These are phyloP conservation scores for Piloderma croceum DNA, from an alignment of 768 basidiomycete genomes.

Conservation along the genomic window DNA sequence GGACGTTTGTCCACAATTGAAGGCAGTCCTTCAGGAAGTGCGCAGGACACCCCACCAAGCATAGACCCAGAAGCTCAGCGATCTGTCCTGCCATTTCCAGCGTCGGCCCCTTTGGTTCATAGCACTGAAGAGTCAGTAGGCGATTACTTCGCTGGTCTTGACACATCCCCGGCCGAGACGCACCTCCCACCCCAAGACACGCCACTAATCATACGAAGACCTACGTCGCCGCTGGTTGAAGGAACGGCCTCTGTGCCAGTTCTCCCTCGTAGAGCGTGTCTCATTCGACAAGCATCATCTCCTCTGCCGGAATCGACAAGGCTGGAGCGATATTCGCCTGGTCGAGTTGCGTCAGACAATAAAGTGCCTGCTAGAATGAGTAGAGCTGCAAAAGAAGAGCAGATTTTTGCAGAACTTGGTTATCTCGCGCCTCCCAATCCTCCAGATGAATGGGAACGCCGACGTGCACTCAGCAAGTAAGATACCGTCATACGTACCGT, in stretches of 20 bases:
- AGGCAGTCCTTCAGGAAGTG: slow-evolving; percentile 19
- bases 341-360: slow-evolving; percentile 30
- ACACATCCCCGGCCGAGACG: neutral
- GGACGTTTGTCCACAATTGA: slow-evolving; percentile 20
- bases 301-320: slow-evolving; percentile 47
- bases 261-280: slow-evolving; percentile 44
- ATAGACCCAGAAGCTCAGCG: neutral
- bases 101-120: neutral
- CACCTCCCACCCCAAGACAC: neutral
- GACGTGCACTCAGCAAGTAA: slow-evolving; percentile 81
- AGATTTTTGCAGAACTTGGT: slow-evolving; percentile 56
- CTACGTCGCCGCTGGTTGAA: neutral
- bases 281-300: slow-evolving; percentile 61
- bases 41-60: neutral
- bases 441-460: slow-evolving; percentile 75
- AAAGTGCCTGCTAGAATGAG: slow-evolving; percentile 31
- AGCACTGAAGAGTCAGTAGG: neutral
- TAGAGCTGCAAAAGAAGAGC: slow-evolving; percentile 61
- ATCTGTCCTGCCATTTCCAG: neutral
- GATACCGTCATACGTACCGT: slow-evolving; percentile 14
- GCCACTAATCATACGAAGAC: neutral
- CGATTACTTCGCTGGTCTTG: neutral
- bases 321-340: slow-evolving; percentile 25
- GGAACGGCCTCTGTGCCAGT: slow-evolving; percentile 38
- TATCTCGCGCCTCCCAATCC: slow-evolving; percentile 81